Evolutionary conservation across 2,329 filamentous ascomycete genomes (phyloP), one percentile per base, ranked within the genome.

Genomic region (Calonectria pauciramosa): DNA sequence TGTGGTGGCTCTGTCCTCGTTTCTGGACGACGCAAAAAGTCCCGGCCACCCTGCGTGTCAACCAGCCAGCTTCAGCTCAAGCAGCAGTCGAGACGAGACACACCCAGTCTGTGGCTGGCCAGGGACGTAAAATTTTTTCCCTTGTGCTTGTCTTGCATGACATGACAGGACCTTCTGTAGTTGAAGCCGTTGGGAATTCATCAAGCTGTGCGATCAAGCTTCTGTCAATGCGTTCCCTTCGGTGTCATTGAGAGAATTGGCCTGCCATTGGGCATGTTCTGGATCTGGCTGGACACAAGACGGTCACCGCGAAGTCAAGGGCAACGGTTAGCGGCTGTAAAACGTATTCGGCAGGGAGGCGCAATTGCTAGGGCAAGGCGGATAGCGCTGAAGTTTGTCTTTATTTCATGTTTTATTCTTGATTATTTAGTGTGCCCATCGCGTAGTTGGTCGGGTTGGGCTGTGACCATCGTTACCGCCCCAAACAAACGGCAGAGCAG

Each of bases 351-450:
- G 71, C 75, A 80, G 72, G 76, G 79, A 79, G 68, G 76, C 56
- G 70, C 71, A 60, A 69, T 75, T 66, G 72, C 77, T 80, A 75
- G 76, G 77, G 75, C 69, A 67, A 73, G 72, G 70, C 64, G 64
- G 70, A 68, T 65, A 63, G 71, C 51, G 70, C 64, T 68, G 64
- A 60, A 65, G 49, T 28, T 23, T 49, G 47, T 74, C 70, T 76
- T 60, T 30, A 60, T 60, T 60, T 60, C n/a, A 60, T 38, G 34
- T 79, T 54, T 78, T 75, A 20, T 47, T 64, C 34, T 41, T 26
- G n/a, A 71, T 78, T 74, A 72, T 78, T 78, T 80, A 80, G 79
- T 75, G 75, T 80, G 78, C 77, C 74, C 72, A 79, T 79, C 75
- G 72, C 71, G 64, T 78, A 68, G 74, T 77, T 60, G 67, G 75